Evolutionary conservation across 371 early-diverging fungal genomes (phyloP), one percentile per base, ranked within the genome.

Genomic region (Capillidium heterosporum): DNA sequence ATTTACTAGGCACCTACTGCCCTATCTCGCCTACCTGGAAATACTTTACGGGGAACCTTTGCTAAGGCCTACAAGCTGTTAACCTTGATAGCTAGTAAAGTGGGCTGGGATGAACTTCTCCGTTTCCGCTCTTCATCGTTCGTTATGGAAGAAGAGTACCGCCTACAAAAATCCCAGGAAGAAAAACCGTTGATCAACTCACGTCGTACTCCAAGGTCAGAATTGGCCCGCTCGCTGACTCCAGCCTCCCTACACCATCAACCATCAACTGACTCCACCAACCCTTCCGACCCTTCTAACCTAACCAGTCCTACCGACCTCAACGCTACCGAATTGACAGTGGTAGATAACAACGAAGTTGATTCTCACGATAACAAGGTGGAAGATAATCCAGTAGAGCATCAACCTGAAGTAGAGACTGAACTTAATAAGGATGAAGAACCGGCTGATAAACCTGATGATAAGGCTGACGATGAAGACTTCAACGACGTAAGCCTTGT

Each of bases 61-160:
- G 70, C 81, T 23, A 76, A 75, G 42, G 96, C 95, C 0, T 95
- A 95, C 64, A 62, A 71, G 29, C 68, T 91, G 19, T 68, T 95
- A 59, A 83, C 91, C 11, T 67, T 68, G 26, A 72, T 95, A 23
- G 88, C 82, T 17, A 71, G 77, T 42, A 77, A 80, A 32, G 80
- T 88, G 57, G 96, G 96, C 11, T 95, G 96, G 96, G 95, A 95
- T 59, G 91, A 92, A 60, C 70, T 95, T 43, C 72, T 95, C 46
- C 73, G 75, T 56, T 82, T 79, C 53, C 75, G 96, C 41, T 87
- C 90, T 13, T 63, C 71, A 44, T 91, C 86, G 15, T 95, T 95
- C 70, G 94, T 95, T 8, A 95, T 95, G 96, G 96, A 95, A 57
- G 96, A 95, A 59, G 96, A 95, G 67, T 95, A 95, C 61, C 70